These are phyloP conservation scores for Aspergillus sp. DNA, from an alignment of 2,329 filamentous ascomycete species.

Conservation along the genomic window DNA sequence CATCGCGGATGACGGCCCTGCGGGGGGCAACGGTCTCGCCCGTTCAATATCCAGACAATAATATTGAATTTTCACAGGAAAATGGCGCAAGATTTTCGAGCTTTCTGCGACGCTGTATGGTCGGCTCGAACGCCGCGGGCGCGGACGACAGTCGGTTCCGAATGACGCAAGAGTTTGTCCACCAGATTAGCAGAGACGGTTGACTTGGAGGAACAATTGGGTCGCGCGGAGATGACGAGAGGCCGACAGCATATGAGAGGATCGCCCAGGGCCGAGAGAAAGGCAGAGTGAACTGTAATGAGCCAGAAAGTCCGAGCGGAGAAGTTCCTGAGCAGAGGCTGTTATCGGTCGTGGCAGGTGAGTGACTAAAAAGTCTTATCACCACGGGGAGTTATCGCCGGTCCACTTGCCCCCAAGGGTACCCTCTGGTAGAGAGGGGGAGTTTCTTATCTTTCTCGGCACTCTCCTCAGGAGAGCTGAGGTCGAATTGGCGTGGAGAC, in stretches of 20 bases:
- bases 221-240: neutral
- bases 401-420: neutral
- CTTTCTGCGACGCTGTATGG: neutral
- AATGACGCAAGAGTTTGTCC: constrained; percentile 19
- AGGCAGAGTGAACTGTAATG: neutral
- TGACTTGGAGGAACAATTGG: constrained; percentile 9
- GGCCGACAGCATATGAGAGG: too few relatives aligned
- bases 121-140: neutral
- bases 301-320: neutral
- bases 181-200: constrained; percentile 7
- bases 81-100: neutral
- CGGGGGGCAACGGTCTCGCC: neutral
- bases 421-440: neutral
- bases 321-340: neutral
- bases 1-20: constrained; percentile 15
- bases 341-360: neutral
- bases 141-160: constrained; percentile 2
- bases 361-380: constrained; percentile 7
- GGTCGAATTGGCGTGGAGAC: neutral
- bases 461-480: neutral
- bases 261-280: too few relatives aligned
- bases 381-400: constrained; percentile 2
- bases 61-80: neutral
- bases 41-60: neutral
- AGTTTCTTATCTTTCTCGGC: neutral